Conservation (phyloP, 768 basidiomycete species). For the Gautieria morchelliformis region DNA sequence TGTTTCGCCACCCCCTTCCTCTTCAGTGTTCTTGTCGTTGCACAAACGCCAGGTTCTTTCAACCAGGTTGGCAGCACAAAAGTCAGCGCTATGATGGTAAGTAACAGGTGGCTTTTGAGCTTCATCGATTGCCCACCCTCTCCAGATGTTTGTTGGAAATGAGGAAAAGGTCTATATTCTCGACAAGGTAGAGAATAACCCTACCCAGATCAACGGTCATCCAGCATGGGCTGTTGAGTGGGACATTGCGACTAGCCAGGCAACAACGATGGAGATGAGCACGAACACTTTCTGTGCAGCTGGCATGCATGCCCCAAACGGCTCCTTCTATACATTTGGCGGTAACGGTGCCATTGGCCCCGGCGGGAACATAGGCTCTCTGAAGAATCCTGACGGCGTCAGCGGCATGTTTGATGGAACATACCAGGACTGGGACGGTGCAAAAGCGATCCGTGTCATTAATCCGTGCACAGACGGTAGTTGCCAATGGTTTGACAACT, state of each 20-base stretch:
- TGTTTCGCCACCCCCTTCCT: conserved; percentile 1
- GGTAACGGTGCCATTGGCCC: conserved; percentile 69
- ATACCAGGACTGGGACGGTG: conserved; percentile 77
- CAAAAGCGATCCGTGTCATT: conserved; percentile 69
- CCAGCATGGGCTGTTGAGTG: conserved; percentile 69
- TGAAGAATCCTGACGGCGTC: conserved; percentile 33
- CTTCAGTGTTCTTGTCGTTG: not conserved
- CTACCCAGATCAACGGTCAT: conserved; percentile 47
- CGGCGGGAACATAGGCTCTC: conserved; percentile 49
- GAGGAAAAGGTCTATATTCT: conserved; percentile 76
- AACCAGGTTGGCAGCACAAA: conserved; percentile 36
- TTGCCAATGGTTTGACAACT: conserved; percentile 70
- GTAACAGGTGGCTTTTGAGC: conserved; percentile 9
- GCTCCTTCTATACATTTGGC: conserved; percentile 65
- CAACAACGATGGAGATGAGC: conserved; percentile 56
- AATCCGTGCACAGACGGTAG: conserved; percentile 52
- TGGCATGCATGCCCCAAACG: conserved; percentile 75
- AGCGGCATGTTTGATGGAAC: conserved; percentile 49
- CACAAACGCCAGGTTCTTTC: conserved; percentile 29
- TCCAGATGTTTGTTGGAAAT: conserved; percentile 73
- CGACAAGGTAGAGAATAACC: conserved; percentile 85
- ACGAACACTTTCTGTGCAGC: conserved; percentile 79
- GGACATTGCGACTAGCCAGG: conserved; percentile 52
- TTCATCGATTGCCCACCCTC: not conserved
- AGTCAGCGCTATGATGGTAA: conserved; percentile 48